Conservation (phyloP, 352 stramenopile species). For the Chloridella minuta region DNA sequence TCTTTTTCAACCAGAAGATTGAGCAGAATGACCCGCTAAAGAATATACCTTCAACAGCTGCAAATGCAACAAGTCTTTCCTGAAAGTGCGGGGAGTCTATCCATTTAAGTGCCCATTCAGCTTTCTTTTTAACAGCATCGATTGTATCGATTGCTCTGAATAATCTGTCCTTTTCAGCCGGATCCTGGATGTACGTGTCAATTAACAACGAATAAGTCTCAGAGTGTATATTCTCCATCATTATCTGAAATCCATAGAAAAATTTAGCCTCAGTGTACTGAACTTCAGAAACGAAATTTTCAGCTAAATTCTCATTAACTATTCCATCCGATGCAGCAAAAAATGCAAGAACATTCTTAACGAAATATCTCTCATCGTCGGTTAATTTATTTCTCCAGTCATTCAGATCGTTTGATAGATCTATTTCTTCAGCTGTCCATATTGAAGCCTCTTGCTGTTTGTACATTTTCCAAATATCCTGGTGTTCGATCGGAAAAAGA, state of each 20-base stretch:
- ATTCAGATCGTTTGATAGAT: not conserved
- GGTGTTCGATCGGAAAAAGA: constrained; percentile 29
- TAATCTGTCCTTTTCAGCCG: constrained; percentile 53
- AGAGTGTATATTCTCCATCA: constrained; percentile 99
- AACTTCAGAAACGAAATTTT: constrained; percentile 71
- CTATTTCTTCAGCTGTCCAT: constrained; percentile 66
- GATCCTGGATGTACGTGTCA: constrained; percentile 92
- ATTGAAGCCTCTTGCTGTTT: constrained; percentile 97
- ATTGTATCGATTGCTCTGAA: constrained; percentile 92
- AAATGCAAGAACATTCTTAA: constrained; percentile 87
- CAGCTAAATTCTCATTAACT: constrained; percentile 94
- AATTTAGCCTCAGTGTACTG: constrained; percentile 74
- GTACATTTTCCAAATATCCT: constrained; percentile 79
- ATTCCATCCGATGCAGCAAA: constrained; percentile 93
- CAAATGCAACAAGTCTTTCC: constrained; percentile 79
- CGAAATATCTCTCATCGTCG: constrained; percentile 75
- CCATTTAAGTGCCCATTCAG: constrained; percentile 75
- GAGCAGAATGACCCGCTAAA: constrained; percentile 93
- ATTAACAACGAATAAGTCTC: constrained; percentile 98
- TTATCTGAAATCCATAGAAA: constrained; percentile 96
- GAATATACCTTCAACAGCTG: constrained; percentile 92
- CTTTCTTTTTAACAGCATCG: constrained; percentile 79
- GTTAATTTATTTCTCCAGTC: constrained; percentile 31
- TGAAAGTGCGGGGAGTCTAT: constrained; percentile 92
- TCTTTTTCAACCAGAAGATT: constrained; percentile 99